Percentiles rank a stretch among this genome's conserved stretches.
phyloP scores from a whole-genome alignment of 495 filamentous ascomycete genomes.

The Hyaloscypha variabilis region DNA sequence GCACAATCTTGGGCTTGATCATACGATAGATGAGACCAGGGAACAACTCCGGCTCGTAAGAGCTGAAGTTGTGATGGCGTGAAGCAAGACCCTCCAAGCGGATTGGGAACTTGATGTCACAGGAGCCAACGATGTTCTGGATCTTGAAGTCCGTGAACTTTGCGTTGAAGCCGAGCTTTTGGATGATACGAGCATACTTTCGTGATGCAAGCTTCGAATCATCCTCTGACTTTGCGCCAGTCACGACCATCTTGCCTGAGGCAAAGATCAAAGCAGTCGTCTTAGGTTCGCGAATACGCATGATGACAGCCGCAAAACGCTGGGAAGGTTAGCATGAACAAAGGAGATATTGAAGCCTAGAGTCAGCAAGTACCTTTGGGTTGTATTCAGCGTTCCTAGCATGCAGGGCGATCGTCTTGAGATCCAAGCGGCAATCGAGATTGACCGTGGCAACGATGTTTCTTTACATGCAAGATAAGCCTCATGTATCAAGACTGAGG shows the following conservation, averaged over 20 bases:
- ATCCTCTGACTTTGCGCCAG: slow-evolving; percentile 97
- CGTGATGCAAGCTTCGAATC: slow-evolving; percentile 95
- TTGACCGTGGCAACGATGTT: slow-evolving; percentile 99
- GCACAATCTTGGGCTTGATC: slow-evolving; percentile 99
- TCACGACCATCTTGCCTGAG: slow-evolving; percentile 99
- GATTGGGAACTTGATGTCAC: slow-evolving; percentile 99
- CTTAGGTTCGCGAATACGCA: slow-evolving; percentile 99
- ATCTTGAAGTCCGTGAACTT: slow-evolving; percentile 99
- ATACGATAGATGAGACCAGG: slow-evolving; percentile 99
- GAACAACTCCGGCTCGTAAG: slow-evolving; percentile 98
- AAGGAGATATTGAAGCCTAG: slow-evolving; percentile 32
- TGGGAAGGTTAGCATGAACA: slow-evolving; percentile 46
- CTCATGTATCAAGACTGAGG: slow-evolving; percentile 40
- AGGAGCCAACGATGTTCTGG: slow-evolving; percentile 98
- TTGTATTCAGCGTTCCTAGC: slow-evolving; percentile 99
- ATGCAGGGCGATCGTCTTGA: slow-evolving; percentile 99
- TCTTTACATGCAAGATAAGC: slow-evolving; percentile 76
- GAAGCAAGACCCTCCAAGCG: slow-evolving; percentile 93
- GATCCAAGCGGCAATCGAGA: slow-evolving; percentile 94
- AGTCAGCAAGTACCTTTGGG: slow-evolving; percentile 75
- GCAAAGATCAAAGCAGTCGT: slow-evolving; percentile 98
- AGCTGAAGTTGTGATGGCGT: slow-evolving; percentile 98
- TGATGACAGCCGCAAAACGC: slow-evolving; percentile 99
- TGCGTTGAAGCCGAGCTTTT: slow-evolving; percentile 99
- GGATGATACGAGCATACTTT: slow-evolving; percentile 99